Percentiles rank a stretch among this genome's conserved stretches.
Conservation (phyloP, 192 early-diverging fungal genomes). For the Coemansia sp. region DNA sequence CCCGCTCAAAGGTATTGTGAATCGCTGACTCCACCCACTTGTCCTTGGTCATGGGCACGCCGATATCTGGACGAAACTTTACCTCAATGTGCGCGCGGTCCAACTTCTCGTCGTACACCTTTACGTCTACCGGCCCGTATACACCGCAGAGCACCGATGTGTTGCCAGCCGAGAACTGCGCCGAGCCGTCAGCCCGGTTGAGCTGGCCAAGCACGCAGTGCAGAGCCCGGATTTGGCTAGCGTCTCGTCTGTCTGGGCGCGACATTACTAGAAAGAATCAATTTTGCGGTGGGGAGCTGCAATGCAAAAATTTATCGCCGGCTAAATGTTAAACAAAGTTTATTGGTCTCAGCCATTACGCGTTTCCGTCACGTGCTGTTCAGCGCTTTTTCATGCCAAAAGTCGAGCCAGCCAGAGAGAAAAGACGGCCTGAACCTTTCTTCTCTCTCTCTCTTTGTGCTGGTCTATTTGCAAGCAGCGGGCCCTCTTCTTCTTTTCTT, state of each 20-base stretch:
- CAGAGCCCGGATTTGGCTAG: conserved; percentile 67
- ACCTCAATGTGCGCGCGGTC: conserved; percentile 86
- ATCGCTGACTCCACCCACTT: conserved; percentile 67
- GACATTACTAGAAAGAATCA: conserved; percentile 4
- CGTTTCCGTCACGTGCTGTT: neutral
- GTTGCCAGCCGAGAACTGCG: conserved; percentile 73
- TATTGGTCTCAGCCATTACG: neutral
- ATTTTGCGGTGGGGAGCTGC: neutral
- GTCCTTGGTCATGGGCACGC: conserved; percentile 63
- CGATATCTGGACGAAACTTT: conserved; percentile 64
- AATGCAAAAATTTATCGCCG: neutral
- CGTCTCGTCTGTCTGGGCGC: conserved; percentile 54
- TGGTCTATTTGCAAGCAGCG: too few relatives aligned
- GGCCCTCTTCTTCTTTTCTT: too few relatives aligned
- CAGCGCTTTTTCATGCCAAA: too few relatives aligned
- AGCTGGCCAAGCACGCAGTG: conserved; percentile 64
- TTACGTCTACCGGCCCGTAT: conserved; percentile 83
- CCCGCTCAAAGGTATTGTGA: conserved; percentile 67
- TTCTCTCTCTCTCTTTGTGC: too few relatives aligned
- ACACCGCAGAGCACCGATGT: conserved; percentile 75
- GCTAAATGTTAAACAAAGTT: neutral
- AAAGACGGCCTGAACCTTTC: too few relatives aligned
- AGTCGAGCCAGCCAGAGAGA: too few relatives aligned
- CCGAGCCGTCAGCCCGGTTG: conserved; percentile 79
- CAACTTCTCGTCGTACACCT: conserved; percentile 79